phyloP scores from a whole-genome alignment of 2,329 filamentous ascomycete species.

The Albophoma yamanashiensis region DNA sequence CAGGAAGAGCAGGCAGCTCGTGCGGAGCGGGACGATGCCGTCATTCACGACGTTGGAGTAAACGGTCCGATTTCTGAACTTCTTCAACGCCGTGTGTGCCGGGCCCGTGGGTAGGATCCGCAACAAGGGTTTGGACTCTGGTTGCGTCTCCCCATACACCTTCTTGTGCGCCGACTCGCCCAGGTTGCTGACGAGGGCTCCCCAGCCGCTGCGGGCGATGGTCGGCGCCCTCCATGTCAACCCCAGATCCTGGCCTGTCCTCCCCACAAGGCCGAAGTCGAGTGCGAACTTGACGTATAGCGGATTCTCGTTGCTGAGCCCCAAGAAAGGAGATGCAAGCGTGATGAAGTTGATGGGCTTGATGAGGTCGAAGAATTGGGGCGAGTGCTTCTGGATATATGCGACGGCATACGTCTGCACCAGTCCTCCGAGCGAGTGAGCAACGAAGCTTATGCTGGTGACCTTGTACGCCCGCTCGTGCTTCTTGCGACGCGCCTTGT shows the following conservation, averaged over 20 bases:
- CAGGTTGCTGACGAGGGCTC: slow-evolving; percentile 72
- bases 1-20: slow-evolving; percentile 89
- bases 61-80: slow-evolving; percentile 82
- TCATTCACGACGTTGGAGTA: slow-evolving; percentile 98
- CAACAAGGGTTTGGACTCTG: slow-evolving; percentile 78
- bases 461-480: slow-evolving; percentile 60
- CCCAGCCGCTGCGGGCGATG: slow-evolving; percentile 77
- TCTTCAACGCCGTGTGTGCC: slow-evolving; percentile 74
- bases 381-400: slow-evolving; percentile 94
- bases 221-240: slow-evolving; percentile 89
- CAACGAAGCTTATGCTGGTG: slow-evolving; percentile 91
- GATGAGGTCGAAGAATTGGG: slow-evolving; percentile 78
- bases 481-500: slow-evolving; percentile 39
- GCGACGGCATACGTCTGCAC: slow-evolving; percentile 91
- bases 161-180: slow-evolving; percentile 55
- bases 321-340: slow-evolving; percentile 78
- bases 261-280: slow-evolving; percentile 91
- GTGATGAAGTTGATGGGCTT: slow-evolving; percentile 84
- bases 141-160: slow-evolving; percentile 50
- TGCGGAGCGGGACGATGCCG: slow-evolving; percentile 88
- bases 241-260: slow-evolving; percentile 89
- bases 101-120: slow-evolving; percentile 86
- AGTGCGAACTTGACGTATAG: slow-evolving; percentile 95
- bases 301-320: slow-evolving; percentile 93
- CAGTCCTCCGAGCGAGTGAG: slow-evolving; percentile 80